Percentiles rank a stretch among this genome's conserved stretches.
Conservation (phyloP, 2,329 filamentous ascomycete species). For the Diaporthe amygdali region DNA sequence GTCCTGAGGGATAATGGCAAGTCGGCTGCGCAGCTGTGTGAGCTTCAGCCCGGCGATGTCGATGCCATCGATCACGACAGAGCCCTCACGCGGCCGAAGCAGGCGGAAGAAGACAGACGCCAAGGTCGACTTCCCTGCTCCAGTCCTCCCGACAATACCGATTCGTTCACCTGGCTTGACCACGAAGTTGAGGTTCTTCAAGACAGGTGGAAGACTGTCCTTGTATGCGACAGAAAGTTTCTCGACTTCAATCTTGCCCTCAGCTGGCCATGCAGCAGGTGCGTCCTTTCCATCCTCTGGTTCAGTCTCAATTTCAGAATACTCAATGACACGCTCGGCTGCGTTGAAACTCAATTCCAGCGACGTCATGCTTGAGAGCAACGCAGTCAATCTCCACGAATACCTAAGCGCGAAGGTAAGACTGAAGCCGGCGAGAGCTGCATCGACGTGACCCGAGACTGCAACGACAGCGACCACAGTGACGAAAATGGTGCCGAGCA, state of each 20-base stretch:
- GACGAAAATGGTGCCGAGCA: slow-evolving; percentile 45
- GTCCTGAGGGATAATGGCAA: slow-evolving; percentile 72
- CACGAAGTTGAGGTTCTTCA: slow-evolving; percentile 43
- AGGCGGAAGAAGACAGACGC: slow-evolving; percentile 69
- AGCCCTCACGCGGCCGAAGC: slow-evolving; percentile 47
- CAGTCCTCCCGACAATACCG: slow-evolving; percentile 68
- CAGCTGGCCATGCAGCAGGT: slow-evolving; percentile 46
- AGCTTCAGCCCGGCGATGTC: slow-evolving; percentile 65
- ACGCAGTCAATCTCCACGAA: slow-evolving; percentile 38
- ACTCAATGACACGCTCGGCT: slow-evolving; percentile 49
- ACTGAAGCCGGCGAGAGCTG: slow-evolving; percentile 46
- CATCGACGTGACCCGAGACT: slow-evolving; percentile 41
- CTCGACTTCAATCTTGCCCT: slow-evolving; percentile 44
- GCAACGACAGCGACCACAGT: slow-evolving; percentile 40
- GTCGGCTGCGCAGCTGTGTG: slow-evolving; percentile 62
- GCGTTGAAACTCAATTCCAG: slow-evolving; percentile 49
- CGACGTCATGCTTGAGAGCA: slow-evolving; percentile 41
- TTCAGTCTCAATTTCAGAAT: slow-evolving; percentile 44
- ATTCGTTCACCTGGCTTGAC: slow-evolving; percentile 61
- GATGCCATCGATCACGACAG: slow-evolving; percentile 50
- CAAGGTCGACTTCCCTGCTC: slow-evolving; percentile 69
- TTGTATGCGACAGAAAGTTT: slow-evolving; percentile 44
- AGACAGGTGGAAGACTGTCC: slow-evolving; percentile 40
- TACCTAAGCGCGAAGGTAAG: slow-evolving; percentile 45
- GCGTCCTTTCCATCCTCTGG: slow-evolving; percentile 39